Evolutionary conservation across 495 filamentous ascomycete genomes (phyloP), one percentile per base, ranked within the genome.

Genomic region (Hapsidospora chrysogenum): DNA sequence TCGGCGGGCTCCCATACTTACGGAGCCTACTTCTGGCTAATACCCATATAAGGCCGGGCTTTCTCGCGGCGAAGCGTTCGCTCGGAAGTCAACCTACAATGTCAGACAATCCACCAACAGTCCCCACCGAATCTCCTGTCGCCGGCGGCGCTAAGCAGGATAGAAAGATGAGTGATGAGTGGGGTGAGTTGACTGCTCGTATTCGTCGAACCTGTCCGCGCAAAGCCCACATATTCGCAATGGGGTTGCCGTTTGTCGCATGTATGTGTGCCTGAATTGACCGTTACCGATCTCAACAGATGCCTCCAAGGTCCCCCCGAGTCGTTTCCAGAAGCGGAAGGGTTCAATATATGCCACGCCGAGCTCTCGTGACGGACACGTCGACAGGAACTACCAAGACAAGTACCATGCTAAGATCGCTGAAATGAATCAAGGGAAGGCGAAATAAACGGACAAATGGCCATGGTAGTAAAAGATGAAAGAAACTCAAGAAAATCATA

Each of bases 301-400:
- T 47, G 70, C 70, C 17, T 58, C 64, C 42, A 76, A 76, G 51
- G 70, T 72, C 3, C 66, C 65, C 3, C 71, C 71, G 17, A 64
- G 57, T 34, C 65, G 66, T 23, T 76, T 76, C 58, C 71, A 75
- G 46, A 70, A 71, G 56, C 60, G 66, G 48, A 66, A 75, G 52
- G 72, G 71, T 35, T 70, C 65, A 48, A 69, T 75, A 56, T 72
- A 68, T 52, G 65, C 68, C 29, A 73, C 70, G 16, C 72, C 66
- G 10, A 45, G 46, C 38, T 67, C 63, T 17, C 60, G 72, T 33
- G 71, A 75, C 47, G 68, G 64, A 23, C 70, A 73, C 45, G 49
- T 72, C 25, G 65, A 67, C 45, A 53, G 48, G 33, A 63, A 66
- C 50, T 52, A 57, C 33, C 51, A 51, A 36, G 34, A 43, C 33